Evolutionary conservation across 768 basidiomycete species (phyloP).

Genomic region (Tubosaeta sp.): DNA sequence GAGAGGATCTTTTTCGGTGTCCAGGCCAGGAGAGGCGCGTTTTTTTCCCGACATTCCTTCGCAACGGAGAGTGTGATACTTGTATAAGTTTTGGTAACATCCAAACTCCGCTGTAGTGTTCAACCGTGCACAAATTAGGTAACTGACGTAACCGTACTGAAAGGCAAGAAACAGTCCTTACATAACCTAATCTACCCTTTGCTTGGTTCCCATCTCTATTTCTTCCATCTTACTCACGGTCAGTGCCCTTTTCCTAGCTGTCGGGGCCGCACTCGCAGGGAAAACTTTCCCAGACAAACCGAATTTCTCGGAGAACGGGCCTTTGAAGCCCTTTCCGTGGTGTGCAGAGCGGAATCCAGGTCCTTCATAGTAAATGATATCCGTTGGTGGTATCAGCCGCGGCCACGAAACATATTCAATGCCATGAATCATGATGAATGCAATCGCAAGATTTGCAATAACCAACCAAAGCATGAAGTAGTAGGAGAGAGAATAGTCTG

Average conservation of each 20-base stretch:
- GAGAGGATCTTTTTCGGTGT: slow-evolving; percentile 67
- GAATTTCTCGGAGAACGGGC: slow-evolving; percentile 31
- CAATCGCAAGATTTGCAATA: slow-evolving; percentile 54
- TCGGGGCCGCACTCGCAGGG: slow-evolving; percentile 34
- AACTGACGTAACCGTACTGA: background rate
- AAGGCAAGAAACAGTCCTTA: background rate
- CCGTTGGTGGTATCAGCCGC: slow-evolving; percentile 70
- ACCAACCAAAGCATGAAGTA: slow-evolving; percentile 81
- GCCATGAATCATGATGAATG: slow-evolving; percentile 80
- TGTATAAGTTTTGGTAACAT: slow-evolving; percentile 22
- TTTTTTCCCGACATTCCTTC: slow-evolving; percentile 47
- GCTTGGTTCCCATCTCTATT: slow-evolving; percentile 80
- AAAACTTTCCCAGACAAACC: slow-evolving; percentile 36
- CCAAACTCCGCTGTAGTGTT: slow-evolving; percentile 29
- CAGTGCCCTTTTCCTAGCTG: slow-evolving; percentile 34
- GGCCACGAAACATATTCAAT: slow-evolving; percentile 97
- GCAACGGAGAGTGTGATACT: slow-evolving; percentile 3
- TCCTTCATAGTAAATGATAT: slow-evolving; percentile 83
- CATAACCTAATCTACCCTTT: slow-evolving; percentile 62
- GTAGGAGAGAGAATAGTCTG: slow-evolving; percentile 82
- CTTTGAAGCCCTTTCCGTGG: slow-evolving; percentile 69
- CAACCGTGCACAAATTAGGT: slow-evolving; percentile 6
- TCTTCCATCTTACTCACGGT: slow-evolving; percentile 50
- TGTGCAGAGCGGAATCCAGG: slow-evolving; percentile 78
- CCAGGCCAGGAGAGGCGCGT: slow-evolving; percentile 77